Conservation (phyloP, 2,329 filamentous ascomycete genomes). For the Paraconiothyrium sp. region DNA sequence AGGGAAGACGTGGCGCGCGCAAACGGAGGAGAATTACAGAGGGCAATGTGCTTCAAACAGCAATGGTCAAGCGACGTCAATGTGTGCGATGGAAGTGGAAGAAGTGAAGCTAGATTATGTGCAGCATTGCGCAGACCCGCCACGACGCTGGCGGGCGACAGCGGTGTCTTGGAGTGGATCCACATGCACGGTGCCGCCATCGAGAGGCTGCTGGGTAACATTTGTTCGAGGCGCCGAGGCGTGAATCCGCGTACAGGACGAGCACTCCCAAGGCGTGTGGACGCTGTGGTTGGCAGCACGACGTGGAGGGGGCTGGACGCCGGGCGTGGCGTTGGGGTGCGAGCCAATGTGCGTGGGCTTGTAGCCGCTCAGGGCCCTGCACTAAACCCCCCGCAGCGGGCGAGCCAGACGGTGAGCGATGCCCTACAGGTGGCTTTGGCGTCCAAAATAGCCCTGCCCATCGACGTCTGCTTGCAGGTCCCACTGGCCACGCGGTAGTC, state of each 20-base stretch:
- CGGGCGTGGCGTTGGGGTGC: constrained; percentile 22
- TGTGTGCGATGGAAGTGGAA: constrained; percentile 29
- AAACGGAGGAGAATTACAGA: constrained; percentile 16
- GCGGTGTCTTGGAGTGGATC: constrained; percentile 34
- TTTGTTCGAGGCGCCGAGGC: constrained; percentile 43
- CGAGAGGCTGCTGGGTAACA: constrained; percentile 25
- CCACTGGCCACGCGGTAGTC: constrained; percentile 10
- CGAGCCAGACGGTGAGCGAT: constrained; percentile 29
- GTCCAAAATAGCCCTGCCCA: constrained; percentile 37
- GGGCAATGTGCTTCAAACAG: constrained; percentile 16
- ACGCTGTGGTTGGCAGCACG: constrained; percentile 46
- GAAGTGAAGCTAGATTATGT: constrained; percentile 23
- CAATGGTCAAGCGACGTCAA: constrained; percentile 27
- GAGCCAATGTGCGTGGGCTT: constrained; percentile 37
- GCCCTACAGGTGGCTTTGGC: constrained; percentile 31
- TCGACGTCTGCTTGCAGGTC: constrained; percentile 13
- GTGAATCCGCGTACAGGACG: constrained; percentile 31
- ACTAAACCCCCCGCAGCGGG: constrained; percentile 25
- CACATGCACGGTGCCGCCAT: constrained; percentile 32
- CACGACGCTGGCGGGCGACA: constrained; percentile 21
- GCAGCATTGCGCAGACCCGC: constrained; percentile 25
- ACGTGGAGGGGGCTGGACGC: constrained; percentile 26
- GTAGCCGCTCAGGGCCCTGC: constrained; percentile 40
- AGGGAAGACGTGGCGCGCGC: constrained; percentile 20
- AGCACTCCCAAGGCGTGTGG: constrained; percentile 34